Evolutionary conservation across 164 flowering plant genomes (phyloP), one percentile per base, ranked within the genome.

Genomic region (Buxus sempervirens): DNA sequence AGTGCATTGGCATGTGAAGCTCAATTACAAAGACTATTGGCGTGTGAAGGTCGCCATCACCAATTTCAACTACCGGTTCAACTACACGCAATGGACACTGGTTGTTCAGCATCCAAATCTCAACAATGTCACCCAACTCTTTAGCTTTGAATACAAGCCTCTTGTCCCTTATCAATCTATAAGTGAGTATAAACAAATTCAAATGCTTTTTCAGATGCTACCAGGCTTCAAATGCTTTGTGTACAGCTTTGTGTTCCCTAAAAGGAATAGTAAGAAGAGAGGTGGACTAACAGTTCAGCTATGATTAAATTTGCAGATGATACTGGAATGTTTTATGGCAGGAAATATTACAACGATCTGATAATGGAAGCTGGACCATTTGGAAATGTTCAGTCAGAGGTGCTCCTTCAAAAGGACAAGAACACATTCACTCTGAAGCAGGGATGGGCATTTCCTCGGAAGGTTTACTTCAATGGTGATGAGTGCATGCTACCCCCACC

Each of bases 361-460:
- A 55, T 91, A 42, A 88, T 86, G 91, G 89, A 86, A 76, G 96
- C 96, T 18, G 93, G 93, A 45, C 84, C 85, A 13, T 12, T 13
- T 2, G 97, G 97, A 24, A 91, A 91, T 62, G 86, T 91, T 9
- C 97, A 89, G 67, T 85, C 95, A 7, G 97, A 91, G 78, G 67
- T 89, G 49, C 91, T 89, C 54, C 80, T 91, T 49, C 81, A 72
- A 79, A 89, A 91, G 74, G 83, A 88, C 73, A 64, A 62, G 62
- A 54, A 85, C 45, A 88, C 88, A 14, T 89, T 89, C 72, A 80
- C 87, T 6, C 58, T 89, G 63, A 84, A 83, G 69, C 88, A 91
- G 60, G 95, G 95, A 55, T 91, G 91, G 97, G 95, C 90, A 20
- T 88, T 89, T 68, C 97, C 97, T 6, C 63, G 93, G 41, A 87